phyloP scores from a whole-genome alignment of 345 rosid species.

The Populus alba region DNA sequence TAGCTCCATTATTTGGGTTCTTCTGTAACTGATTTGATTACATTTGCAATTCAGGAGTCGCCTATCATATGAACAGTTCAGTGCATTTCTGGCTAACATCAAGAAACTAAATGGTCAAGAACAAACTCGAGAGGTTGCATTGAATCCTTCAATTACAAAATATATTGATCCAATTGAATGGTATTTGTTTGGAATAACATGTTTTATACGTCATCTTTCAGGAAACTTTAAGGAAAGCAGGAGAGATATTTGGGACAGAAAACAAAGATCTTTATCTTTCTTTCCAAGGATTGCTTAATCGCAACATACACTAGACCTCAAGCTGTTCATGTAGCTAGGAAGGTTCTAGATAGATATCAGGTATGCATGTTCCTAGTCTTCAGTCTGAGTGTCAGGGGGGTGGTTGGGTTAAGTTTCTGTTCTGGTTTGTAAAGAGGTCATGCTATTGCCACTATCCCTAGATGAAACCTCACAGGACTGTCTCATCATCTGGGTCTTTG shows the following conservation, averaged over 20 bases:
- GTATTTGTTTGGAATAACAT: not conserved
- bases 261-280: conserved; percentile 77
- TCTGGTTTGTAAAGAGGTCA: not conserved
- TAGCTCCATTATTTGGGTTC: not conserved
- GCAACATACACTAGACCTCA: conserved; percentile 43
- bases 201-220: conserved; percentile 17
- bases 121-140: conserved; percentile 78
- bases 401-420: too few species aligned
- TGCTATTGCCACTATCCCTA: not conserved
- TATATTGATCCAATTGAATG: not conserved
- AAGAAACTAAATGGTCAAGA: conserved; percentile 88
- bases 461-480: not conserved
- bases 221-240: conserved; percentile 93
- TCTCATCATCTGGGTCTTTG: not conserved
- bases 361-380: conserved; percentile 11
- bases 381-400: too few species aligned
- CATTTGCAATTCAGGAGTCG: conserved; percentile 59
- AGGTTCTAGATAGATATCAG: conserved; percentile 7
- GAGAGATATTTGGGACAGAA: conserved; percentile 80
- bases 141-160: not conserved
- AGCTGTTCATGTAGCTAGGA: not conserved
- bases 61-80: conserved; percentile 83
- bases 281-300: conserved; percentile 81
- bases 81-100: conserved; percentile 86
- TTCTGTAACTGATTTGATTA: conserved; percentile 4